Conservation (phyloP, 257 asterid genomes). For the Nicotiana tomentosiformis region DNA sequence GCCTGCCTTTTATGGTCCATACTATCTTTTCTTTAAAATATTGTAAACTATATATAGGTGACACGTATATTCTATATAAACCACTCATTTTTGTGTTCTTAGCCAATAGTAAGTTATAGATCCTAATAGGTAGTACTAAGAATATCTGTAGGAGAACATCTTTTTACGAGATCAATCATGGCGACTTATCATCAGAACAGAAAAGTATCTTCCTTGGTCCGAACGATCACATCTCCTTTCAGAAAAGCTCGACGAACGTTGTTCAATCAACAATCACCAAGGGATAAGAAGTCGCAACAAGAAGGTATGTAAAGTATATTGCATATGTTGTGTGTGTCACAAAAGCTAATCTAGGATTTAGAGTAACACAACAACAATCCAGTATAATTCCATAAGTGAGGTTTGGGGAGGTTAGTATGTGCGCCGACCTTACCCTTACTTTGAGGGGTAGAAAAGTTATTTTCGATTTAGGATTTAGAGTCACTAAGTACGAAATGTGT, state of each 20-base stretch:
- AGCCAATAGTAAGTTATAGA: not conserved
- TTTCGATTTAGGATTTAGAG: too few relatives aligned
- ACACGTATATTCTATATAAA: not conserved
- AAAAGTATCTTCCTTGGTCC: constrained; percentile 21
- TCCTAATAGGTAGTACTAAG: not conserved
- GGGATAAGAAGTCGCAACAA: constrained; percentile 19
- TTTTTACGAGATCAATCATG: not conserved
- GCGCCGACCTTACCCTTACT: too few relatives aligned
- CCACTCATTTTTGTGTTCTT: not conserved
- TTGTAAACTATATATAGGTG: not conserved
- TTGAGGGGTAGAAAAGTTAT: too few relatives aligned
- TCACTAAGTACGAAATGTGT: too few relatives aligned
- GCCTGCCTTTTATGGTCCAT: constrained; percentile 14
- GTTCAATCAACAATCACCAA: constrained; percentile 22
- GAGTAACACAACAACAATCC: too few relatives aligned
- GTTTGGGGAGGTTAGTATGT: too few relatives aligned
- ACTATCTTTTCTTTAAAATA: not conserved
- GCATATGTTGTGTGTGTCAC: not conserved
- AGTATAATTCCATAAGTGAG: too few relatives aligned
- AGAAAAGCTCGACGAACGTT: constrained; percentile 32
- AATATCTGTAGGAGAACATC: not conserved
- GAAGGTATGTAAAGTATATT: constrained; percentile 14
- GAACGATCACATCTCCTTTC: constrained; percentile 26
- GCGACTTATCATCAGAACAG: not conserved
- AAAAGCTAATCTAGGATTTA: not conserved